Conservation (phyloP, 192 early-diverging fungal genomes). For the Dissophora globulifera region DNA sequence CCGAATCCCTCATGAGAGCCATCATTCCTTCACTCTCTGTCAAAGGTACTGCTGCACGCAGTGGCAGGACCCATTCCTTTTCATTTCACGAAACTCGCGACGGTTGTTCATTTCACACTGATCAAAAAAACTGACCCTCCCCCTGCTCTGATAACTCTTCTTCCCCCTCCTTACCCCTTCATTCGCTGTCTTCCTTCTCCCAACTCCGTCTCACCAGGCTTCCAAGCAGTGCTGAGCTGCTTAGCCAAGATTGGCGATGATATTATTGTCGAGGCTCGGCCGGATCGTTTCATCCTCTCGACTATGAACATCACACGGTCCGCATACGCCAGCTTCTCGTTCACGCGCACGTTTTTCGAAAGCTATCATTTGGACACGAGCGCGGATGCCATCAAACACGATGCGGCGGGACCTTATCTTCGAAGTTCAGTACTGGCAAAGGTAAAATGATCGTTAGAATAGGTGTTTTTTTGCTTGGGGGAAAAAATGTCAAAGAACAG, state of each 20-base stretch:
- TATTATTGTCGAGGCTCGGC: constrained; percentile 66
- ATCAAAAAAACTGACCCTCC: too few species aligned
- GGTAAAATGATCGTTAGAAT: constrained; percentile 2
- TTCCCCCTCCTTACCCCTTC: not conserved
- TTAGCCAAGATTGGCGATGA: constrained; percentile 71
- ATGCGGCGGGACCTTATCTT: constrained; percentile 27
- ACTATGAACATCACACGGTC: constrained; percentile 76
- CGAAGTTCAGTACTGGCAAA: constrained; percentile 39
- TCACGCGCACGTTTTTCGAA: constrained; percentile 74
- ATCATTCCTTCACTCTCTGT: constrained; percentile 46
- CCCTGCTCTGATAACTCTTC: not conserved
- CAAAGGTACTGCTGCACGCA: constrained; percentile 18
- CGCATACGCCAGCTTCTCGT: constrained; percentile 66
- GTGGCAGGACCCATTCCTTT: too few species aligned
- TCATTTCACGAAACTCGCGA: too few species aligned
- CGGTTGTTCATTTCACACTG: too few species aligned
- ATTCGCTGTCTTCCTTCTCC: too few species aligned
- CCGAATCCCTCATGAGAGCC: constrained; percentile 30
- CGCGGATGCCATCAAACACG: constrained; percentile 25
- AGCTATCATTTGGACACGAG: constrained; percentile 56
- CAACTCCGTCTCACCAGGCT: too few species aligned
- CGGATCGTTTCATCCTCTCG: constrained; percentile 63
- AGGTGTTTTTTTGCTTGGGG: too few species aligned
- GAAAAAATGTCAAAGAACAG: too few species aligned
- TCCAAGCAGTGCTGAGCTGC: constrained; percentile 67